Conservation (phyloP, 768 basidiomycete species). For the Hericium alpestre region DNA sequence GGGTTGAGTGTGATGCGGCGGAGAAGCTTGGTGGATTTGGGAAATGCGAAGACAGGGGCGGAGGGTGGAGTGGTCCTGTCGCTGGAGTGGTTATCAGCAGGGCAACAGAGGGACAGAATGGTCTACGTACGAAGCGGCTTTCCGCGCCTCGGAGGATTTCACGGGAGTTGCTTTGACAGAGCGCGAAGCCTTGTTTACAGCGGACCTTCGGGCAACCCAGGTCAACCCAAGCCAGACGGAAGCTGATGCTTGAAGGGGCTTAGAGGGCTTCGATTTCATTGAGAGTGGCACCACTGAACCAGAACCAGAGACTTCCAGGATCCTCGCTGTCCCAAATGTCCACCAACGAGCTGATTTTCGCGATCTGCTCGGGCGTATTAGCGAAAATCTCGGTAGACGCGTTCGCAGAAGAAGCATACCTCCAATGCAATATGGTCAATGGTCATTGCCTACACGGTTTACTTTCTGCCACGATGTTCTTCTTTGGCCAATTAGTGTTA, state of each 20-base stretch:
- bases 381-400: background rate
- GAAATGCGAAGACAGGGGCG: no score
- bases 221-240: constrained; percentile 20
- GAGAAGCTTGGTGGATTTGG: no score
- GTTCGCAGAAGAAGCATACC: constrained; percentile 29
- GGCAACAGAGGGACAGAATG: no score
- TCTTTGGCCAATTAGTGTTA: constrained; percentile 97
- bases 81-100: no score
- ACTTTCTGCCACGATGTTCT: constrained; percentile 98
- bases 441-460: constrained; percentile 86
- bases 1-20: background rate
- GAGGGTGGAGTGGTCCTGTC: no score
- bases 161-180: no score
- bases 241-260: background rate
- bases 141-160: no score
- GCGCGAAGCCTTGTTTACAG: no score
- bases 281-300: constrained; percentile 69
- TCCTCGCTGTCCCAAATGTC: constrained; percentile 97
- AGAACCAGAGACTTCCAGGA: constrained; percentile 89
- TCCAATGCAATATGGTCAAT: constrained; percentile 95
- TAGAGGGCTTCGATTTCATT: background rate
- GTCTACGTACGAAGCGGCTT: no score
- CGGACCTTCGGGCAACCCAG: no score
- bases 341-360: constrained; percentile 93
- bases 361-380: constrained; percentile 48